Evolutionary conservation across 441 rosid genomes (phyloP), one percentile per base, ranked within the genome.

Genomic region (Adansonia rubrostipa): DNA sequence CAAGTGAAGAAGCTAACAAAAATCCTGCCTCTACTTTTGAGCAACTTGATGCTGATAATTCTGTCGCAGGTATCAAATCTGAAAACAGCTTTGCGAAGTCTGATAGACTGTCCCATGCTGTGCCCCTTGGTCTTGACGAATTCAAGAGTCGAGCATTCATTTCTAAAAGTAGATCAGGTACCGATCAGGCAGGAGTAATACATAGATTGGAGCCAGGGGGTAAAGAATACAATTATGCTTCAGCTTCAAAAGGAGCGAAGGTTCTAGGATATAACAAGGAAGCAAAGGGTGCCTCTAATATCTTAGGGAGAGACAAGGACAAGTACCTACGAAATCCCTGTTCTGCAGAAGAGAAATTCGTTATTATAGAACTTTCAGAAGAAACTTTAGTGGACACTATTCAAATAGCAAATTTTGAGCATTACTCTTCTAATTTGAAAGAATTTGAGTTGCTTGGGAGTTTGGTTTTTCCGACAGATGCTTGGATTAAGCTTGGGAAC

Each of bases 311-410:
- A 84, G 98, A 94, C 86, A 87, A 88, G 85, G 98, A 96, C 86
- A 96, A 96, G 86, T 96, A 96, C 85, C 91, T 96, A 48, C 87
- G 99, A 22, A 96, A 94, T 79, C 98, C 99, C 9, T 96, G 99
- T 80, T 92, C 97, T 61, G 93, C 91, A 0, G 98, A 94, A 78
- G 97, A 84, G 79, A 96, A 96, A 79, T 94, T 85, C 71, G 93
- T 92, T 62, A 83, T 92, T 58, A 82, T 92, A 53, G 97, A 96
- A 79, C 97, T 96, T 67, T 92, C 99, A 11, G 99, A 96, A 82
- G 99, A 96, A 87, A 96, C 96, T n/a, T 82, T 96, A 85, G 98
- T 92, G 48, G 89, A 89, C 78, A 88, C 97, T 14, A 84, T 94
- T 40, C 89, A 85, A 87, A 85, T 94, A 76, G 99, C 97, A 69